Evolutionary conservation across 495 filamentous ascomycete species (phyloP).

Genomic region (Penicillium bovifimosum): DNA sequence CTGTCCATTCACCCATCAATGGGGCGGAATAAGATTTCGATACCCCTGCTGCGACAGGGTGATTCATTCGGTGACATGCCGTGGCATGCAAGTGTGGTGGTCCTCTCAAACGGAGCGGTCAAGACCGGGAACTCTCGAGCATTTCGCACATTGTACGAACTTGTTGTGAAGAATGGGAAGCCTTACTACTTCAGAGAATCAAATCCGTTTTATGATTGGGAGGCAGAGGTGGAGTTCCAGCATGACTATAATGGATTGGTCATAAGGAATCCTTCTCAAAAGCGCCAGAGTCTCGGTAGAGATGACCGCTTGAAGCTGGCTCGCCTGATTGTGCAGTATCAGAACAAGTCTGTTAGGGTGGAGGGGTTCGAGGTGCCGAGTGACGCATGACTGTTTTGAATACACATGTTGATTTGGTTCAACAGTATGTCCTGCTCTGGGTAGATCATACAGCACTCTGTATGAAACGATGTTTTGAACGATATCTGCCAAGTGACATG

Average conservation of each 20-base stretch:
- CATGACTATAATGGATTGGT: conserved; percentile 3
- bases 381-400: background rate
- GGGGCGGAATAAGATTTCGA: conserved; percentile 4
- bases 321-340: conserved; percentile 4
- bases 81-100: conserved; percentile 5
- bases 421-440: no score
- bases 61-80: conserved; percentile 5
- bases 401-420: no score
- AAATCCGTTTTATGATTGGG: conserved; percentile 2
- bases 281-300: background rate
- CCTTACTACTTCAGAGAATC: conserved; percentile 5
- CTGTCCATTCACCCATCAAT: conserved; percentile 4
- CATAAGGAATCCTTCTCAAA: background rate
- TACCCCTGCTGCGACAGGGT: conserved; percentile 2
- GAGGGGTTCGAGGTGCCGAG: conserved; percentile 1
- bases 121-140: conserved; percentile 1
- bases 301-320: conserved; percentile 5
- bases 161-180: background rate
- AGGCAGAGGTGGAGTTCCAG: conserved; percentile 2
- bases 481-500: background rate
- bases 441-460: no score
- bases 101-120: conserved; percentile 1
- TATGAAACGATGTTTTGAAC: no score
- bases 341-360: conserved; percentile 1
- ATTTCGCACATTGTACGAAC: conserved; percentile 3